Percentiles rank a stretch among this genome's conserved stretches.
phyloP scores from a whole-genome alignment of 23 red algal species.

The Gracilaria gracilis region DNA sequence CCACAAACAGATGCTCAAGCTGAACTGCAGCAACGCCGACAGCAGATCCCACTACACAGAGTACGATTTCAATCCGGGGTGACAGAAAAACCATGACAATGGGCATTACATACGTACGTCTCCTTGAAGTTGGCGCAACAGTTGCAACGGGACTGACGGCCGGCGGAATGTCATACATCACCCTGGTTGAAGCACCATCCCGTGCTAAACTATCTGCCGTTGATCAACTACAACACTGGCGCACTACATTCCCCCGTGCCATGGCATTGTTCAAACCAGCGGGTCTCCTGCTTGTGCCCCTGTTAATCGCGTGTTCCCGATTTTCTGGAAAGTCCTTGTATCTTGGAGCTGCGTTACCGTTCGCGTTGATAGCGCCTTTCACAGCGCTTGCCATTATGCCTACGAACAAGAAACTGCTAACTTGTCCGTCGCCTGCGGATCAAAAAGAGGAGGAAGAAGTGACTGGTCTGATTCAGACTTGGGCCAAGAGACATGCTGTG shows the following conservation, averaged over 20 bases:
- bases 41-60: background rate
- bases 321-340: constrained; percentile 3
- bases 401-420: constrained; percentile 31
- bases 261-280: constrained; percentile 30
- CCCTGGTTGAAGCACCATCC: constrained; percentile 23
- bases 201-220: constrained; percentile 19
- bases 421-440: background rate
- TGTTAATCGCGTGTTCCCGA: background rate
- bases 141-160: constrained; percentile 19
- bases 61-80: background rate
- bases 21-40: no score
- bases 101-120: background rate
- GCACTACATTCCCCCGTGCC: constrained; percentile 11
- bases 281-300: constrained; percentile 18
- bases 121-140: background rate
- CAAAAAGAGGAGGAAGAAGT: constrained; percentile 37
- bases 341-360: constrained; percentile 31
- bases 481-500: constrained; percentile 35
- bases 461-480: background rate
- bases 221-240: constrained; percentile 39
- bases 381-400: constrained; percentile 15
- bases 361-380: constrained; percentile 38
- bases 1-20: no score
- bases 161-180: constrained; percentile 59
- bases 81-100: background rate